Evolutionary conservation across 2,329 filamentous ascomycete species (phyloP).

Genomic region (Penicillium expansum): DNA sequence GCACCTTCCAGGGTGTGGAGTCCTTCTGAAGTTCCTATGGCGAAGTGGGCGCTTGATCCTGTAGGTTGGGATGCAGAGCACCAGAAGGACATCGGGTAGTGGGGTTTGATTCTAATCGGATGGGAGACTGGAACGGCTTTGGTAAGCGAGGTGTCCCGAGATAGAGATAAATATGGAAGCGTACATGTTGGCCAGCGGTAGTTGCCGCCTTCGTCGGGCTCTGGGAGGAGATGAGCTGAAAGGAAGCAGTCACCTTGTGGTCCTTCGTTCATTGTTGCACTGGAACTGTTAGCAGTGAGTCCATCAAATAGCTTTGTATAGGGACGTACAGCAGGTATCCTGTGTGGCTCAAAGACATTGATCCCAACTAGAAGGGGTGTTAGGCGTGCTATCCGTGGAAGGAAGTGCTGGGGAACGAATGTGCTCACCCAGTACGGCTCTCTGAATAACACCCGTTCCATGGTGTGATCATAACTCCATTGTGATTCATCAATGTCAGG

Average conservation of each 20-base stretch:
- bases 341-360: slow-evolving; percentile 37
- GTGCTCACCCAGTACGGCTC: slow-evolving; percentile 32
- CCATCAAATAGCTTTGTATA: neutral
- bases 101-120: slow-evolving; percentile 27
- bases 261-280: slow-evolving; percentile 38
- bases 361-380: slow-evolving; percentile 30
- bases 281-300: slow-evolving; percentile 22
- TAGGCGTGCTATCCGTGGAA: neutral
- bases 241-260: slow-evolving; percentile 34
- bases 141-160: neutral
- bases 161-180: neutral
- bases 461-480: slow-evolving; percentile 34
- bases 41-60: slow-evolving; percentile 32
- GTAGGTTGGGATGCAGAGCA: slow-evolving; percentile 37
- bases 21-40: slow-evolving; percentile 39
- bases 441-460: slow-evolving; percentile 34
- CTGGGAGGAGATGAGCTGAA: slow-evolving; percentile 31
- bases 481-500: slow-evolving; percentile 31
- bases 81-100: slow-evolving; percentile 31
- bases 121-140: slow-evolving; percentile 19
- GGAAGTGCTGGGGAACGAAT: neutral
- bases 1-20: slow-evolving; percentile 34
- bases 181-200: slow-evolving; percentile 35
- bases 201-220: slow-evolving; percentile 32
- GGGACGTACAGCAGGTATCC: slow-evolving; percentile 35